Percentiles rank a stretch among this genome's conserved stretches.
phyloP scores from a whole-genome alignment of 1,139 yeast genomes.

The Trichomonascaceae sp. region DNA sequence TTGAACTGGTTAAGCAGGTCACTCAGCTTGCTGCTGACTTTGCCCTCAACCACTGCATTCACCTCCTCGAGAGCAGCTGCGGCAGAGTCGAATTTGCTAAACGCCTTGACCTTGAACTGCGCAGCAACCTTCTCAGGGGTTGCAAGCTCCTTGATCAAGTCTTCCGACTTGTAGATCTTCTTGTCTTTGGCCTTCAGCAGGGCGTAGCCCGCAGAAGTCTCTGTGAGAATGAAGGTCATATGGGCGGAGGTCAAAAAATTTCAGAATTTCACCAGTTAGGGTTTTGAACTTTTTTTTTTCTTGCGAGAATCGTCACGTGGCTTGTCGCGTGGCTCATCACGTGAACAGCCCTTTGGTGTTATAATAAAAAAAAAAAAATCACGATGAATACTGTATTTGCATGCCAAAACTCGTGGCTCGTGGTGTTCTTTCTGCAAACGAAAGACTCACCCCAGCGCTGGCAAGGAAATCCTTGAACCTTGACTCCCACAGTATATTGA shows the following conservation, averaged over 20 bases:
- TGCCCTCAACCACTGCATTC: conserved; percentile 82
- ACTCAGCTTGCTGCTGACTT: conserved; percentile 75
- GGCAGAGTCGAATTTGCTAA: conserved; percentile 88
- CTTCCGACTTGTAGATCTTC: conserved; percentile 79
- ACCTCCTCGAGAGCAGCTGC: conserved; percentile 96
- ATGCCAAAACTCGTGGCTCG: conserved; percentile 24
- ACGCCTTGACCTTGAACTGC: conserved; percentile 83
- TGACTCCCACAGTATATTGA: conserved; percentile 80
- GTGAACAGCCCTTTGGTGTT: too few relatives aligned
- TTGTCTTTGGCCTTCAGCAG: conserved; percentile 93
- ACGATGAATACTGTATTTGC: conserved; percentile 26
- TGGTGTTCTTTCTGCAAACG: conserved; percentile 22
- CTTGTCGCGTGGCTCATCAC: too few relatives aligned
- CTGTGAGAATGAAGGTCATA: conserved; percentile 96
- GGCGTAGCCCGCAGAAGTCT: conserved; percentile 98
- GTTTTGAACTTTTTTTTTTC: too few relatives aligned
- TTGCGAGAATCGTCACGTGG: too few relatives aligned
- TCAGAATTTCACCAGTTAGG: too few relatives aligned
- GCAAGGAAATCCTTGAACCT: conserved; percentile 66
- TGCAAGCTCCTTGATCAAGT: conserved; percentile 65
- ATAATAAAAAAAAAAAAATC: too few relatives aligned
- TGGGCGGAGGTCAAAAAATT: too few relatives aligned
- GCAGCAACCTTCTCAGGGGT: conserved; percentile 68
- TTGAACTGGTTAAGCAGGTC: conserved; percentile 66
- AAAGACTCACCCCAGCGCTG: conserved; percentile 56